These are phyloP conservation scores for Microthlaspi erraticum DNA, from an alignment of 345 rosid species.

Conservation along the genomic window DNA sequence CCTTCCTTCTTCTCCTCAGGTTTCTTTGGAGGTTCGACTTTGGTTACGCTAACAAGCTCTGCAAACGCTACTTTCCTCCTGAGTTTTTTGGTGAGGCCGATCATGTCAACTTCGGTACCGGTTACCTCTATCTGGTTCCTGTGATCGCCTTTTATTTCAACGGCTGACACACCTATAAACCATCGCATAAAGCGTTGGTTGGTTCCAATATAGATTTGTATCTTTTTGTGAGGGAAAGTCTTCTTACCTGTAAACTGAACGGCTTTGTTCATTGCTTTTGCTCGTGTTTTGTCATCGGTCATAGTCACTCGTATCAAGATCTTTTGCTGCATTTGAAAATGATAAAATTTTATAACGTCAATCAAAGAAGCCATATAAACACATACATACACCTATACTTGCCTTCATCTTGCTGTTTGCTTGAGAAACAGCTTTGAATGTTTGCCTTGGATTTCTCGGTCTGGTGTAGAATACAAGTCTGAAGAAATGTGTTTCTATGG, in stretches of 20 bases:
- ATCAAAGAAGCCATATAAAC: slow-evolving; percentile 11
- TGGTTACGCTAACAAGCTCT: slow-evolving; percentile 47
- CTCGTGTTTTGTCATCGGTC: slow-evolving; percentile 42
- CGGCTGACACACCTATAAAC: slow-evolving; percentile 52
- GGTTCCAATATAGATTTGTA: slow-evolving; percentile 4
- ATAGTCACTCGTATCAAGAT: slow-evolving; percentile 39
- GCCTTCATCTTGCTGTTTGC: slow-evolving; percentile 37
- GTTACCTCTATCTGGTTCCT: slow-evolving; percentile 58
- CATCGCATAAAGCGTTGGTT: slow-evolving; percentile 16
- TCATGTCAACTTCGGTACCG: slow-evolving; percentile 54
- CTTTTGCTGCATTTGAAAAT: slow-evolving; percentile 40
- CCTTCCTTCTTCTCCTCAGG: slow-evolving; percentile 26
- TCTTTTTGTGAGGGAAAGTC: neutral
- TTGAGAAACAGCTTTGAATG: slow-evolving; percentile 12
- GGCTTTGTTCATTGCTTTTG: slow-evolving; percentile 40
- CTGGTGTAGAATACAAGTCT: slow-evolving; percentile 14
- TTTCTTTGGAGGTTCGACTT: slow-evolving; percentile 44
- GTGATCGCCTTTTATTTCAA: slow-evolving; percentile 50
- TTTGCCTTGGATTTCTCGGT: neutral
- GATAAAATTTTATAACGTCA: slow-evolving; percentile 9
- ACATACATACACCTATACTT: slow-evolving; percentile 6
- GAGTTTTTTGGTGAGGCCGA: slow-evolving; percentile 32
- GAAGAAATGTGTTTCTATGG: too few species aligned
- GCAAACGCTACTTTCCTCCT: slow-evolving; percentile 53
- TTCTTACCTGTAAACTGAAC: slow-evolving; percentile 39